Evolutionary conservation across 306 rosid species (phyloP).

Genomic region (Quercus parvula): DNA sequence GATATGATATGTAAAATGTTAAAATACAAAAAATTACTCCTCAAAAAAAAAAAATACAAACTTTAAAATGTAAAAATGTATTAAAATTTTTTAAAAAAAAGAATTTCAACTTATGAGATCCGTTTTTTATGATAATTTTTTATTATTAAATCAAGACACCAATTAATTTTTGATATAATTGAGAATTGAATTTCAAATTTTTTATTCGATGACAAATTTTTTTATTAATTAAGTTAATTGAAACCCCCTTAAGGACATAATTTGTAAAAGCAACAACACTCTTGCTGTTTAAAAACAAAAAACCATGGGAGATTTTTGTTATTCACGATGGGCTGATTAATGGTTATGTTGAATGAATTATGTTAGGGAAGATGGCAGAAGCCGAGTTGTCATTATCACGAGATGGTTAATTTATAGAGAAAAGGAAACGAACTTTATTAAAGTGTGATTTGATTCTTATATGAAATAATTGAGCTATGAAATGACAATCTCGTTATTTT

Average conservation of each 20-base stretch:
- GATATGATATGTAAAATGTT: no score
- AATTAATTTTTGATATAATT: fast-evolving
- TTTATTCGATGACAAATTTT: fast-evolving
- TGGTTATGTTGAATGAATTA: conserved; percentile 22
- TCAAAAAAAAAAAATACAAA: no score
- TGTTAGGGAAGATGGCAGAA: not conserved
- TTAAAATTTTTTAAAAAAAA: no score
- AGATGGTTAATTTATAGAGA: not conserved
- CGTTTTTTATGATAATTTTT: fast-evolving
- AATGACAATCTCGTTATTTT: conserved; percentile 17
- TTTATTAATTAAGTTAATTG: no score
- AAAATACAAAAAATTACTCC: no score
- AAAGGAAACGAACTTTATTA: not conserved
- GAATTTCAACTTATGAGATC: no score
- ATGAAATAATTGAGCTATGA: conserved; percentile 24
- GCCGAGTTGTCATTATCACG: not conserved
- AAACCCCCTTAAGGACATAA: not conserved
- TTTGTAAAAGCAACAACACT: not conserved
- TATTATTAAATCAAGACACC: fast-evolving
- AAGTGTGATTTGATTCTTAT: conserved; percentile 25
- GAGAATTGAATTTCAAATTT: fast-evolving
- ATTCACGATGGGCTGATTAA: not conserved
- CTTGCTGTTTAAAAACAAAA: conserved; percentile 7
- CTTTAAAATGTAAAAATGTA: no score
- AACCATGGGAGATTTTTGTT: not conserved